Conservation (phyloP, 257 asterid genomes). For the Solanum sejunctum region DNA sequence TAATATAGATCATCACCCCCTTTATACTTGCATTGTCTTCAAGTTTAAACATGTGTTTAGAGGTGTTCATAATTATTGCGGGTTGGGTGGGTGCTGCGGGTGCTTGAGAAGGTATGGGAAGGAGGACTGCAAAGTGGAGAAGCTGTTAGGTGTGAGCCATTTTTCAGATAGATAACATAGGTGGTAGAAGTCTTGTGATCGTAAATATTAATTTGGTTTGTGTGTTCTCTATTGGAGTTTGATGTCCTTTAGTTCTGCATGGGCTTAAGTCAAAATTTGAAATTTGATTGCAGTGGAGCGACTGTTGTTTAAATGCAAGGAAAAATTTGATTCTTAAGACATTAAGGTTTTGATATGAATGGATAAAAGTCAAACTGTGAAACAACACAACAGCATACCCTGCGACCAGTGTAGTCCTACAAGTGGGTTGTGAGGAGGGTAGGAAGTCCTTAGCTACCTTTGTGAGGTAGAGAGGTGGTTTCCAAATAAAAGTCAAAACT, state of each 20-base stretch:
- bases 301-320: background rate
- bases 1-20: background rate
- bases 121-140: background rate
- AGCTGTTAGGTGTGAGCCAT: background rate
- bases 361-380: background rate
- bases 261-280: background rate
- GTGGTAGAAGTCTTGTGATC: background rate
- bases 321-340: background rate
- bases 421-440: background rate
- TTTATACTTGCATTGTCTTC: background rate
- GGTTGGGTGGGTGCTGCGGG: background rate
- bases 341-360: background rate
- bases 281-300: background rate
- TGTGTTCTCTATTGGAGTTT: background rate
- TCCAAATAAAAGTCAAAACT: background rate
- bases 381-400: background rate
- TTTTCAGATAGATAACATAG: background rate
- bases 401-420: background rate
- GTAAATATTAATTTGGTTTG: background rate
- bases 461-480: background rate
- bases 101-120: background rate
- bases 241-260: background rate
- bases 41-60: background rate
- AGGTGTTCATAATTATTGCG: background rate
- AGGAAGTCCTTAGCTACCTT: background rate